Evolutionary conservation across 73 alveolate genomes (phyloP), one percentile per base, ranked within the genome.

Genomic region (Paramecium pentaurelia): DNA sequence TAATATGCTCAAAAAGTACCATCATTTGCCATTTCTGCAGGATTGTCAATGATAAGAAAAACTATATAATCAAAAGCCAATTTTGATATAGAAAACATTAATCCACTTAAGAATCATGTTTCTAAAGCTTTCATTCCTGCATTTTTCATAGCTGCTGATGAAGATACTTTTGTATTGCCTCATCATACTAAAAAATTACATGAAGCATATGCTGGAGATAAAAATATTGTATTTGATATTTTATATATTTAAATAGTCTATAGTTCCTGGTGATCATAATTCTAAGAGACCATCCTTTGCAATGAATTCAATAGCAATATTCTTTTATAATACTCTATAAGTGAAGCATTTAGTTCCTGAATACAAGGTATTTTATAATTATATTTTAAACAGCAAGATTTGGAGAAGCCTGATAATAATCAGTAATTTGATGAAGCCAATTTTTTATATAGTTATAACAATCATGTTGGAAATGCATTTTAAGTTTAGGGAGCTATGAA

Each of bases 131-230:
- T 90, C 77, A 97, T 97, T 30, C 99, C 99, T 11, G 99, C 98
- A 4, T 88, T 97, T 27, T 98, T 98, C 77, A 58, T 97, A 49
- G 99, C 96, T 45, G 99, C 98, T 12, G 93, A 95, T 34, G 96
- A 96, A 59, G 99, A 99, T 95, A 97, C 96, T 47, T 97, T 98
- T 93, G 98, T 99, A 34, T 88, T 86, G 22, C 99, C 99, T 0
- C 96, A 95, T 77, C 99, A 99, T 92, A 91, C 99, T 20, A 89
- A 96, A 51, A 98, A 93, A 64, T 93, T 99, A 45, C 96, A 95
- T 93, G 98, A 97, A 49, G 96, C 94, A 58, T 99, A 99, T 93
- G 98, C 99, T 7, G 99, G 99, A 8, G 99, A 98, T 84, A 97
- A 97, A 73, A 86, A 96, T 86, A 93, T 97, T n/a, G 94, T 95